Percentiles rank a stretch among this genome's conserved stretches.
These are phyloP conservation scores for Penicillium waksmanii DNA, from an alignment of 495 filamentous ascomycete species.

Conservation along the genomic window DNA sequence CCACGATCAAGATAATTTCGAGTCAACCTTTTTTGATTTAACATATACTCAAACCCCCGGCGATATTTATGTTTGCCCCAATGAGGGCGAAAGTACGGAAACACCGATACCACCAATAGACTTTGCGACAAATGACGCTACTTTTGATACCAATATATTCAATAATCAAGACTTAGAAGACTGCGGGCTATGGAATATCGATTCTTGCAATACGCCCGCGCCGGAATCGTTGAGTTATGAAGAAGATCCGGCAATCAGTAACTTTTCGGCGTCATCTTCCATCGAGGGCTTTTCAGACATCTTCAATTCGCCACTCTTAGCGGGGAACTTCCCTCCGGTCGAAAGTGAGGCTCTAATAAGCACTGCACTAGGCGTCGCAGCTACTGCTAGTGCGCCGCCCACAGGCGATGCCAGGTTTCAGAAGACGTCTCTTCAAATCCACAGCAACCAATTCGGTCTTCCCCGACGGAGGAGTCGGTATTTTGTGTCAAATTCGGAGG, in stretches of 20 bases:
- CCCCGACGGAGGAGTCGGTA: conserved; percentile 20
- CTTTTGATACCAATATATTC: neutral
- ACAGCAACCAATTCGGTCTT: neutral
- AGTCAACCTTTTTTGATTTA: too few species aligned
- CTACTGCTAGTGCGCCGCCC: too few species aligned
- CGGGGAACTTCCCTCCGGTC: too few species aligned
- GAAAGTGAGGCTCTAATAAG: too few species aligned
- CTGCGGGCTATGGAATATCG: neutral
- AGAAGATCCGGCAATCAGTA: neutral
- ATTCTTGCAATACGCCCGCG: neutral
- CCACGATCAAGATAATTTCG: too few species aligned
- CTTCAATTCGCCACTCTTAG: neutral
- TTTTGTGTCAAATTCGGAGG: conserved; percentile 7
- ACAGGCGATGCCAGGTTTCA: neutral
- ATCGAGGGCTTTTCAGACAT: neutral
- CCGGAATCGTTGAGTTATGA: neutral
- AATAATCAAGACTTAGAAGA: neutral
- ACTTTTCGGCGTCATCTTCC: neutral
- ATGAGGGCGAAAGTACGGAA: neutral
- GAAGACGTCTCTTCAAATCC: neutral
- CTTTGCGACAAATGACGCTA: neutral
- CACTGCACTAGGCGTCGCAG: too few species aligned
- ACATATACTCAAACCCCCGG: too few species aligned
- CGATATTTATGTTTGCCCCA: neutral
- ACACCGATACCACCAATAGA: neutral